Evolutionary conservation across 306 rosid species (phyloP).

Genomic region (Datisca glomerata): DNA sequence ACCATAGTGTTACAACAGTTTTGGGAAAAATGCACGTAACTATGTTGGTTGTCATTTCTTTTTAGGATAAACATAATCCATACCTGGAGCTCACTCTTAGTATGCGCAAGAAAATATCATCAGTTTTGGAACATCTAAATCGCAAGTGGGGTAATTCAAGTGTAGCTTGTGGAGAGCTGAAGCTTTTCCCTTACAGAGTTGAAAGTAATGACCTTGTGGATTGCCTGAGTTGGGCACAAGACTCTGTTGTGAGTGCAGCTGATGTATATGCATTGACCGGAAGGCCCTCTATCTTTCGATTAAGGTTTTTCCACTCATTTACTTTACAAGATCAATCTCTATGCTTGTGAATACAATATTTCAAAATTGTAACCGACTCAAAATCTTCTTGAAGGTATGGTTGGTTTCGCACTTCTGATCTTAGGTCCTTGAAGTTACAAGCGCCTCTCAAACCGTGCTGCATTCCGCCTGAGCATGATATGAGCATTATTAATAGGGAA

Average conservation of each 20-base stretch:
- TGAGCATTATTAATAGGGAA: slow-evolving; percentile 21
- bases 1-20: slow-evolving; percentile 12
- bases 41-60: not conserved
- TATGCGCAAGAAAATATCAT: slow-evolving; percentile 82
- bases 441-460: slow-evolving; percentile 30
- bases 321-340: too few relatives aligned
- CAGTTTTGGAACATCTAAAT: slow-evolving; percentile 83
- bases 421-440: slow-evolving; percentile 26
- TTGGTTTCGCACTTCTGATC: slow-evolving; percentile 56
- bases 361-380: slow-evolving; percentile 5
- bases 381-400: slow-evolving; percentile 72
- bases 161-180: slow-evolving; percentile 72
- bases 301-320: slow-evolving; percentile 78
- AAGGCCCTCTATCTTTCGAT: slow-evolving; percentile 69
- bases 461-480: slow-evolving; percentile 32
- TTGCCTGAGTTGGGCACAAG: slow-evolving; percentile 73
- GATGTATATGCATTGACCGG: slow-evolving; percentile 69
- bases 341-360: slow-evolving; percentile 2
- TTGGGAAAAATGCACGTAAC: slow-evolving; percentile 6
- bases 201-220: slow-evolving; percentile 53
- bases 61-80: slow-evolving; percentile 89
- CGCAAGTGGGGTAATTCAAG: slow-evolving; percentile 95
- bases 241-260: slow-evolving; percentile 65
- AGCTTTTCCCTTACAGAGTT: slow-evolving; percentile 65
- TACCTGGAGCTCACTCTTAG: slow-evolving; percentile 90